Base-by-base conservation (phyloP, 768 basidiomycete species). In the Pleurotus cornucopiae region DNA sequence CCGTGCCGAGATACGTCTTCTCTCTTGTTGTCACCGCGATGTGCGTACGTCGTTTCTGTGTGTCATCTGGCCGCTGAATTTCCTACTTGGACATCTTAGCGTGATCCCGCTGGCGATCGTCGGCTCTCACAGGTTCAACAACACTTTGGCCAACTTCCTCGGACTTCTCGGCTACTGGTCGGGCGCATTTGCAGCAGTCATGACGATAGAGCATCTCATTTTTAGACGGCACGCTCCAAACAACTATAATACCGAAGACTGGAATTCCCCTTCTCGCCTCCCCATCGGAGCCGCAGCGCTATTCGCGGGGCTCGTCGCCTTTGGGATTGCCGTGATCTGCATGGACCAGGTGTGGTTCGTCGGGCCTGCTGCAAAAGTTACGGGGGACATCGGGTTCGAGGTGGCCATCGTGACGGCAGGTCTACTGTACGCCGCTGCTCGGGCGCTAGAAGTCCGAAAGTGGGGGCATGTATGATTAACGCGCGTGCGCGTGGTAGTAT, bases 321-420 rank as follows among this genome's bases (percentile, higher is more conserved):
- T 86, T 51, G 82, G 72, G 9, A 72, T 90, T 6, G 69, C 86
- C 11, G 70, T 91, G 12, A 83, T 87, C 4, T 79, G 76, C 53
- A 92, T 92, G 84, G 69, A 81, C 58, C 88, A 92, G 67, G 81
- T 80, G 23, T 92, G 87, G 88, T 92, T 82, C 62, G 72, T 76
- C 0, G 91, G 91, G 1, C 89, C 89, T 5, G 84, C 92, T 45
- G 91, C 85, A 7, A 64, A 72, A 59, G 73, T 59, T 6, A 77
- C 88, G 14, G 91, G 91, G 1, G 91, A 93, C 69, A 84, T 93
- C 55, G 90, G 88, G n/a, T 89, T 92, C 59, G 88, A 90, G 67
- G 67, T 89, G 21, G 86, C 87, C 2, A 84, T 89, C 61, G 74
- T 69, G 1, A 65, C 79, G 2, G 77, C 82, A 5, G 74, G 64